Conservation (phyloP, 2,329 filamentous ascomycete species). For the Phaeosphaeriaceae sp. region DNA sequence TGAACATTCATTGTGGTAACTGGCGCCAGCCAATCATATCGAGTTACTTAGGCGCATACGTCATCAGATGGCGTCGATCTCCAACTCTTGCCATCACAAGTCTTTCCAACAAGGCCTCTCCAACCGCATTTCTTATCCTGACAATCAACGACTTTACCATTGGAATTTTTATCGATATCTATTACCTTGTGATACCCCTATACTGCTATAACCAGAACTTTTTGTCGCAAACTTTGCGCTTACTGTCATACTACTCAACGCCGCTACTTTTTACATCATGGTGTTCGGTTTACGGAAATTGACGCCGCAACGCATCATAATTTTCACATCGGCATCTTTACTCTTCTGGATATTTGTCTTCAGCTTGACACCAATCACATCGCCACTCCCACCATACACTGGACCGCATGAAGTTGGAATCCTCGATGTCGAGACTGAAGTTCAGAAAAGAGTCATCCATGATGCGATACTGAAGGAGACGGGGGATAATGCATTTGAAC, state of each 20-base stretch:
- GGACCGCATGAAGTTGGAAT: conserved; percentile 53
- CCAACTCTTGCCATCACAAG: neutral
- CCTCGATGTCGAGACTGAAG: conserved; percentile 52
- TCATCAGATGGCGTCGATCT: neutral
- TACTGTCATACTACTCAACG: neutral
- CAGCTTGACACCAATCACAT: conserved; percentile 51
- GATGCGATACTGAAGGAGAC: conserved; percentile 48
- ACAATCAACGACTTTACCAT: too few species aligned
- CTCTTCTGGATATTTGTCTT: conserved; percentile 47
- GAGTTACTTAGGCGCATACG: neutral
- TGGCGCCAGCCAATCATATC: neutral
- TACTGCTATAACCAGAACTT: neutral
- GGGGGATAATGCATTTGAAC: conserved; percentile 50
- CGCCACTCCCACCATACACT: conserved; percentile 51
- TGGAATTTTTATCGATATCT: too few species aligned
- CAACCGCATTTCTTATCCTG: too few species aligned
- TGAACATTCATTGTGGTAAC: neutral
- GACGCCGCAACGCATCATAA: conserved; percentile 30
- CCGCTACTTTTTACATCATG: conserved; percentile 12
- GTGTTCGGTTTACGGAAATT: conserved; percentile 29
- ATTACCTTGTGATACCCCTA: neutral
- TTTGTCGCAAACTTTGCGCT: too few species aligned
- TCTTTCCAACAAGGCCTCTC: neutral
- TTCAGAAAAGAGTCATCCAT: conserved; percentile 42
- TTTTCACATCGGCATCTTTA: conserved; percentile 35